These are phyloP conservation scores for Diplodia mutila DNA, from an alignment of 2,329 filamentous ascomycete species.

Conservation along the genomic window DNA sequence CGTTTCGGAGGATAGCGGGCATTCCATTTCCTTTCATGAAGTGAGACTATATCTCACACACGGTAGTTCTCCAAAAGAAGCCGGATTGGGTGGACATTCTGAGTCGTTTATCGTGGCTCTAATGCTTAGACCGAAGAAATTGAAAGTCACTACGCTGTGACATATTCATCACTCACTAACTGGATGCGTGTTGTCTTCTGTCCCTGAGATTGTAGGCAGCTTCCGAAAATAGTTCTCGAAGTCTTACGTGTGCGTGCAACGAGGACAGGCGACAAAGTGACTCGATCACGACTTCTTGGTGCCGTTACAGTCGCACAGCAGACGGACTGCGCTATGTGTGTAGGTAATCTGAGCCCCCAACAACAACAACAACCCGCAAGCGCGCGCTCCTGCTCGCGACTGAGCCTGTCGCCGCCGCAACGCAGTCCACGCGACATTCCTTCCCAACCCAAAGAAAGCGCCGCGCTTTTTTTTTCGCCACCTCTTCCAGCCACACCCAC, in stretches of 20 bases:
- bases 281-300: neutral
- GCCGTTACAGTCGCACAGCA: neutral
- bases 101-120: neutral
- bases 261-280: neutral
- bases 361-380: neutral
- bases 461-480: neutral
- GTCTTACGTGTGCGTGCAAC: neutral
- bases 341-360: too few species aligned
- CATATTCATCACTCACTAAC: neutral
- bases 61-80: neutral
- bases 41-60: slow-evolving; percentile 8
- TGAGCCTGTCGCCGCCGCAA: neutral
- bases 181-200: neutral
- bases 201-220: neutral
- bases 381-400: neutral
- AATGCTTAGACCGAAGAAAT: neutral
- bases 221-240: neutral
- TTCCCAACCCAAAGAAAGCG: neutral
- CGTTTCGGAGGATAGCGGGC: slow-evolving; percentile 7
- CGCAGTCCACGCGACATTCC: neutral
- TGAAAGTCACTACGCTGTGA: neutral
- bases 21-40: neutral
- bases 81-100: slow-evolving; percentile 4
- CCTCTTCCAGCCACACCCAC: neutral
- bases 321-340: neutral